These are phyloP conservation scores for Fusarium tricinctum DNA, from an alignment of 2,329 filamentous ascomycete species.

Conservation along the genomic window DNA sequence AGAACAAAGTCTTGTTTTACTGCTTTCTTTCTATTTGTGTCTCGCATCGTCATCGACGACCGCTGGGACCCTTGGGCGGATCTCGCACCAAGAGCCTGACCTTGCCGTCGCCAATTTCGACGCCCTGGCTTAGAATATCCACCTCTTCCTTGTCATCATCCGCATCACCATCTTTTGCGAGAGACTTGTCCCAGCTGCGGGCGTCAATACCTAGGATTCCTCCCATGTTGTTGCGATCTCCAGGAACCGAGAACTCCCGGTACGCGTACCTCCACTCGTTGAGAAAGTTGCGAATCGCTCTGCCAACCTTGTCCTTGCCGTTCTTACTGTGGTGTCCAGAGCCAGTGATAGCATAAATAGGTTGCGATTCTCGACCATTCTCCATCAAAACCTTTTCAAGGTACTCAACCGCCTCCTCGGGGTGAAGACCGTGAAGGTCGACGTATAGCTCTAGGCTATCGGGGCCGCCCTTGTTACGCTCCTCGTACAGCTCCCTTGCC, in stretches of 20 bases:
- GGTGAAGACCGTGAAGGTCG: constrained; percentile 97
- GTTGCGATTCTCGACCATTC: constrained; percentile 78
- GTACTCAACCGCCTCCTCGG: constrained; percentile 96
- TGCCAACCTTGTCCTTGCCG: constrained; percentile 98
- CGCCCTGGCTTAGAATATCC: constrained; percentile 74
- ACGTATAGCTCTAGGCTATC: constrained; percentile 84
- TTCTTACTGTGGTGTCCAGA: constrained; percentile 99
- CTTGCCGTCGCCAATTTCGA: constrained; percentile 77
- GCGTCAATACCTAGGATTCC: constrained; percentile 80
- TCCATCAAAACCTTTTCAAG: constrained; percentile 89
- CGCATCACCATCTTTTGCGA: constrained; percentile 63
- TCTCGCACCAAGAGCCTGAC: constrained; percentile 75
- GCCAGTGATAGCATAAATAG: constrained; percentile 95
- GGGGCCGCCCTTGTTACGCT: constrained; percentile 81
- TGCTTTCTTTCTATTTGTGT: constrained; percentile 50
- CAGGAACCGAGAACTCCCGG: constrained; percentile 94
- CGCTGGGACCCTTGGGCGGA: constrained; percentile 69
- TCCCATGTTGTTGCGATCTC: constrained; percentile 86
- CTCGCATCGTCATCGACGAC: constrained; percentile 57
- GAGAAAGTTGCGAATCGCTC: constrained; percentile 89
- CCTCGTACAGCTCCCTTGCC: constrained; percentile 90
- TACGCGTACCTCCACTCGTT: constrained; percentile 97
- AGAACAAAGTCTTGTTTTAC: constrained; percentile 50
- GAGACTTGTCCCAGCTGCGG: constrained; percentile 74
- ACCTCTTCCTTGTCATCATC: constrained; percentile 61